These are phyloP conservation scores for Tillandsia leiboldiana DNA, from an alignment of 176 grass and related monocot genomes.

Conservation along the genomic window DNA sequence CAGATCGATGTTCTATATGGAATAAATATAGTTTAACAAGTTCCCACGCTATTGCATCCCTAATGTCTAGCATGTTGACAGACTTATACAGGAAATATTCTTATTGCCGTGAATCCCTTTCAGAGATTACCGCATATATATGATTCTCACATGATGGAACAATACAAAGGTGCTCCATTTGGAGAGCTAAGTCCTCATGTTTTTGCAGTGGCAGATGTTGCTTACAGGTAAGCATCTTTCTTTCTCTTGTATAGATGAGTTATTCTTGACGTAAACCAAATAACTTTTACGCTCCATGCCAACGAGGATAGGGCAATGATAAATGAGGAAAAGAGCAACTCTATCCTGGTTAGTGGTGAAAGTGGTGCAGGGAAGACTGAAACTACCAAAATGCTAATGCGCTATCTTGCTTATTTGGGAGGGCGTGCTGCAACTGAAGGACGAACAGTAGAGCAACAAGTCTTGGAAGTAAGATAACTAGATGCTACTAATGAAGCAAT, in stretches of 20 bases:
- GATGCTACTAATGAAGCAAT: conserved; percentile 17
- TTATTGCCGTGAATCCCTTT: conserved; percentile 98
- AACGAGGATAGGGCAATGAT: conserved; percentile 72
- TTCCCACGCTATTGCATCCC: background rate
- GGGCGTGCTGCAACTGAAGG: conserved; percentile 90
- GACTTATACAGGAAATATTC: conserved; percentile 99
- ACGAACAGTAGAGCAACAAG: conserved; percentile 97
- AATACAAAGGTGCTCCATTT: conserved; percentile 94
- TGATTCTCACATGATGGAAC: conserved; percentile 95
- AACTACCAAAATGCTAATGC: conserved; percentile 99
- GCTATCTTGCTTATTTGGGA: conserved; percentile 94
- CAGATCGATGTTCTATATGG: conserved; percentile 4
- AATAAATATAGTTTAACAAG: conserved; percentile 13
- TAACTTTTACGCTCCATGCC: conserved; percentile 21
- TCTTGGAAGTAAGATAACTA: conserved; percentile 66
- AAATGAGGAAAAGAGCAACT: conserved; percentile 87
- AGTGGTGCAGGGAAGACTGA: conserved; percentile 98
- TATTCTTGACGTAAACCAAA: background rate
- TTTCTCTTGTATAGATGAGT: conserved; percentile 6
- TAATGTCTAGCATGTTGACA: conserved; percentile 28
- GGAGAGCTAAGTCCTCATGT: conserved; percentile 97
- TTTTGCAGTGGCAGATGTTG: conserved; percentile 95
- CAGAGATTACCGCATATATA: conserved; percentile 90
- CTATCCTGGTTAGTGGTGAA: conserved; percentile 98
- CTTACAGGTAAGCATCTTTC: conserved; percentile 52